Conservation (phyloP, 345 rosid species). For the Sapria himalayana region DNA sequence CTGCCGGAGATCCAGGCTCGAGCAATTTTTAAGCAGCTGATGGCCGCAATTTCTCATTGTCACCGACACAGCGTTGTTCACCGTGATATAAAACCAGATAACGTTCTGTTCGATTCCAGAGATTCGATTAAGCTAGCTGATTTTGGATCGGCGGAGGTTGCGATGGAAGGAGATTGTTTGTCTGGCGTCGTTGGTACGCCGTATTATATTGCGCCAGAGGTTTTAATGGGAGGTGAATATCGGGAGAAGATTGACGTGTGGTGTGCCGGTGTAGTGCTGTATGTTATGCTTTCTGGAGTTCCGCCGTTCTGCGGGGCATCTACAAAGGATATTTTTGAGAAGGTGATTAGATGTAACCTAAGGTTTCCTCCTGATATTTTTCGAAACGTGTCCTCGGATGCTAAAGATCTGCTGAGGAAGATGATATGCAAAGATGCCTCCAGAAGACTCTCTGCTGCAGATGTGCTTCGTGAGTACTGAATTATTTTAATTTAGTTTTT, state of each 20-base stretch:
- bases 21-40: constrained; percentile 18
- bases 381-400: constrained; percentile 22
- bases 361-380: constrained; percentile 40
- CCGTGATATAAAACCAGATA: constrained; percentile 64
- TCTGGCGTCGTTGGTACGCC: constrained; percentile 67
- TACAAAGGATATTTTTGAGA: constrained; percentile 41
- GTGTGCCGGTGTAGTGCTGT: constrained; percentile 67
- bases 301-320: constrained; percentile 68
- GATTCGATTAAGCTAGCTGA: constrained; percentile 32
- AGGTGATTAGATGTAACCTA: constrained; percentile 43
- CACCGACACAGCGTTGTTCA: constrained; percentile 49
- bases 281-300: constrained; percentile 49
- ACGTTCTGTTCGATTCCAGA: constrained; percentile 28
- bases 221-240: constrained; percentile 42
- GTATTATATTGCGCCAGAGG: constrained; percentile 74
- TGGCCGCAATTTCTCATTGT: constrained; percentile 44
- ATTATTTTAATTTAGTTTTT: not conserved
- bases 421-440: constrained; percentile 63
- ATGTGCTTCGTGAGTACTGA: constrained; percentile 41
- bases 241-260: constrained; percentile 65
- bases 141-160: constrained; percentile 45
- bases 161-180: constrained; percentile 11
- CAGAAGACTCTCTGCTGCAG: constrained; percentile 51
- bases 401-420: constrained; percentile 54
- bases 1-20: constrained; percentile 30